These are phyloP conservation scores for Debaryomyces subglobosus DNA, from an alignment of 1,139 yeast species.

Conservation along the genomic window DNA sequence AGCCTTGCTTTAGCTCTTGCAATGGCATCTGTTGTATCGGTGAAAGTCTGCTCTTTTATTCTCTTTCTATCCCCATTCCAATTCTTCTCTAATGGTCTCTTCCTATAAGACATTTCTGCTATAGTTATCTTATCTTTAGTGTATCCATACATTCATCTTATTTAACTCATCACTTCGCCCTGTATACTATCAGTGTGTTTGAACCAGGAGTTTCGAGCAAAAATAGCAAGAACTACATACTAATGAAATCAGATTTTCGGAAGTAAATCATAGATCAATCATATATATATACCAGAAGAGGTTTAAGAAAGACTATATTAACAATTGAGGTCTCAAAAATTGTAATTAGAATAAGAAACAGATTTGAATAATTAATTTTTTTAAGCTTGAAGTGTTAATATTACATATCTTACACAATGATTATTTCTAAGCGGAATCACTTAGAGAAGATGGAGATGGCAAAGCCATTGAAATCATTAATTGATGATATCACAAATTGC, in stretches of 20 bases:
- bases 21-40: constrained; percentile 1
- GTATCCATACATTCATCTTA: neutral
- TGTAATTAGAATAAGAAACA: neutral
- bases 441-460: constrained; percentile 37
- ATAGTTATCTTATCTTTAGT: neutral
- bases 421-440: constrained; percentile 36
- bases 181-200: constrained; percentile 7
- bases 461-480: constrained; percentile 38
- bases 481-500: constrained; percentile 36
- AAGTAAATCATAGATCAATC: neutral
- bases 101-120: constrained; percentile 1
- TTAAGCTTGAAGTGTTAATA: neutral
- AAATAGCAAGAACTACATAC: constrained; percentile 6
- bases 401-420: constrained; percentile 23
- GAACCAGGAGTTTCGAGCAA: constrained; percentile 7
- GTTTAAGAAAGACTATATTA: neutral
- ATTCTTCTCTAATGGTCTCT: constrained; percentile 1
- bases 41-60: neutral
- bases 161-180: constrained; percentile 1
- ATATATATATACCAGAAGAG: neutral
- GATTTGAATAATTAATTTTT: constrained; percentile 2
- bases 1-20: constrained; percentile 14
- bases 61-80: neutral
- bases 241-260: neutral
- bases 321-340: neutral